Base-by-base conservation (phyloP, 306 rosid species). In the Pachyrhizus erosus region DNA sequence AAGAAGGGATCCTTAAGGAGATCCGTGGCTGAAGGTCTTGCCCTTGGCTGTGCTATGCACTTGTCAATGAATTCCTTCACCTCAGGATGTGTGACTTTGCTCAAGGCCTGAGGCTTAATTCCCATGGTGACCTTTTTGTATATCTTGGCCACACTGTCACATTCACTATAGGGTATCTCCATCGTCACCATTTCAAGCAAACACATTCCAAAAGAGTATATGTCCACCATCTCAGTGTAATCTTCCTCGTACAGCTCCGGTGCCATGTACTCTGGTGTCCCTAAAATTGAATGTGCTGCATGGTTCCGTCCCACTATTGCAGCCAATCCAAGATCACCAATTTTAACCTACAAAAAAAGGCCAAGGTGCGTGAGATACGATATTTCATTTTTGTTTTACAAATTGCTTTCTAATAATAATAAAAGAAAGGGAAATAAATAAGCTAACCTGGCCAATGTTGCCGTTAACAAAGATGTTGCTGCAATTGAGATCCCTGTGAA, bases 151-250 rank as follows among this genome's bases (percentile, higher is more conserved):
- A 95, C 68, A 78, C 88, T 87, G 81, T 95, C 93, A 76, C 99
- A 95, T 84, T 95, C 98, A 73, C 97, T 81, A 83, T 95, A 95
- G 12, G 98, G 99, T 82, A 95, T 93, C 88, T 91, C 99, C 91
- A 57, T 85, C 12, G 98, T 95, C 9, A 86, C 96, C 98, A 93
- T 91, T 93, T 95, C 99, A 43, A 95, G 98, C 88, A 95, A 81
- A 86, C 99, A 95, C 97, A 93, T 82, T 20, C 93, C 98, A 27
- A 95, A 95, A 7, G 99, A 95, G 89, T 95, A 95, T 70, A 95
- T 91, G 86, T 95, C 98, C 83, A 95, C 98, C 97, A 95, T 90
- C 86, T 95, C 99, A 15, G 97, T 95, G 87, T 95, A 95, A 77
- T 93, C 95, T 85, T 91, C 99, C 62, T 95, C 98, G 1, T 93